A percentile compares a stretch with the other conserved stretches of the same genome.
phyloP scores from a whole-genome alignment of 75 land plant genomes.

The Pinus albicaulis region DNA sequence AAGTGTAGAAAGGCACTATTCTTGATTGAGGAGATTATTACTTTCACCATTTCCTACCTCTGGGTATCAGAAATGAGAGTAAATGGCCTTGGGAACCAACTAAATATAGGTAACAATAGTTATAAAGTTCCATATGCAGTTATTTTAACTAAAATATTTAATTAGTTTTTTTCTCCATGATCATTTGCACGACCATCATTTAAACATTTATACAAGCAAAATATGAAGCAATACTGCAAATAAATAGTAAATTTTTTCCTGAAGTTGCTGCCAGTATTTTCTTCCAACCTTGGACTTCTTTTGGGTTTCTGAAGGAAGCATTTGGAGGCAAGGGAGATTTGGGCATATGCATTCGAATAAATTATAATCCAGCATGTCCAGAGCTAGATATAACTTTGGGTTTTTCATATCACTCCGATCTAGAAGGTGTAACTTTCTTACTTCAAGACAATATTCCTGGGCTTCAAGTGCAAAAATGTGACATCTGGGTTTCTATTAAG shows the following conservation, averaged over 20 bases:
- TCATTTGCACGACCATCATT: background rate
- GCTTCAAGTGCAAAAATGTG: too few species aligned
- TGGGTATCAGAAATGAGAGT: too few species aligned
- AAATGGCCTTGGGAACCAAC: too few species aligned
- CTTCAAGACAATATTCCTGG: conserved; percentile 28
- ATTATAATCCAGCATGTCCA: conserved; percentile 41
- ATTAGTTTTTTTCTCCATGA: background rate
- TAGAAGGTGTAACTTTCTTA: conserved; percentile 27
- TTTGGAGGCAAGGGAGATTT: conserved; percentile 8
- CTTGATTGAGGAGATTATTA: too few species aligned
- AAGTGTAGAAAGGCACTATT: too few species aligned
- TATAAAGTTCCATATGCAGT: too few species aligned
- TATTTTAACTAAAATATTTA: too few species aligned
- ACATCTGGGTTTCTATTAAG: conserved; percentile 27
- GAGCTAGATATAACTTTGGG: conserved; percentile 31
- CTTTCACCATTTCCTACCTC: too few species aligned
- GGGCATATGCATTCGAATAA: conserved; percentile 20
- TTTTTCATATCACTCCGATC: conserved; percentile 29
- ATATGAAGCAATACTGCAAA: too few species aligned
- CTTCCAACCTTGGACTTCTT: conserved; percentile 21
- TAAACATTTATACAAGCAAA: too few species aligned
- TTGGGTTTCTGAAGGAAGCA: conserved; percentile 14
- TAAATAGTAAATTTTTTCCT: too few species aligned
- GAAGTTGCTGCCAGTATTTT: background rate
- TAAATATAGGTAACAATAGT: too few species aligned